Evolutionary conservation across 768 basidiomycete genomes (phyloP), one percentile per base, ranked within the genome.

Genomic region (Lanmaoa rubissima): DNA sequence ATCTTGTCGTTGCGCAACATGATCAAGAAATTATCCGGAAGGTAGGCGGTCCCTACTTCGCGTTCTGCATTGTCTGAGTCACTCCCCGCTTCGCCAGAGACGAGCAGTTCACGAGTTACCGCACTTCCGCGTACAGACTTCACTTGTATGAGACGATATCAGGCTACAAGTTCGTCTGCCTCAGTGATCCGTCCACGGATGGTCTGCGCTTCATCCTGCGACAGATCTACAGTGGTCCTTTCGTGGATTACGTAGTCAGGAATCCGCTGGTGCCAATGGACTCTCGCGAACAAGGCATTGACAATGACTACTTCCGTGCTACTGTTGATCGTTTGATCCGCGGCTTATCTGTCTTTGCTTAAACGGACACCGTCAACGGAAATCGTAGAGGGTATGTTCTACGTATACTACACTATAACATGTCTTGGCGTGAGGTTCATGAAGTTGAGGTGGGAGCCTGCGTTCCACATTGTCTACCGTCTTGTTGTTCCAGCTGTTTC

Each of bases 101-200:
- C 65, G 96, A 98, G 73, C 83, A 87, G 59, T 97, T 98, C 74
- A 85, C 88, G 45, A 86, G 86, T 63, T 98, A 96, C 73, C 83
- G 85, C 62, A 98, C 97, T 3, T 92, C 93, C 24, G 76, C 87
- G 4, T 99, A 99, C 80, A 95, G 88, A 69, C 81, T 98, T 10
- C 95, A 98, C 73, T 77, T 96, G 53, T 96, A 87, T 74, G 94
- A 96, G 71, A 94, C 97, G 1, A 63, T 86, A 4, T 92, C 94
- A 4, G 90, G 92, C 14, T 97, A 93, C 84, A 94, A 94, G 69
- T 96, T 99, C 74, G 80, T 98, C 66, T 92, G 98, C 79, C 83
- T 98, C 62, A 91, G 87, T 59, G 94, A 97, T 67, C 90, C 92
- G 1, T 80, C 80, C 53, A 78, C 89, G 38, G 95, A 98, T 59